Evolutionary conservation across 805 yeast species (phyloP), one percentile per base, ranked within the genome.

Genomic region (Naumovozyma castellii): DNA sequence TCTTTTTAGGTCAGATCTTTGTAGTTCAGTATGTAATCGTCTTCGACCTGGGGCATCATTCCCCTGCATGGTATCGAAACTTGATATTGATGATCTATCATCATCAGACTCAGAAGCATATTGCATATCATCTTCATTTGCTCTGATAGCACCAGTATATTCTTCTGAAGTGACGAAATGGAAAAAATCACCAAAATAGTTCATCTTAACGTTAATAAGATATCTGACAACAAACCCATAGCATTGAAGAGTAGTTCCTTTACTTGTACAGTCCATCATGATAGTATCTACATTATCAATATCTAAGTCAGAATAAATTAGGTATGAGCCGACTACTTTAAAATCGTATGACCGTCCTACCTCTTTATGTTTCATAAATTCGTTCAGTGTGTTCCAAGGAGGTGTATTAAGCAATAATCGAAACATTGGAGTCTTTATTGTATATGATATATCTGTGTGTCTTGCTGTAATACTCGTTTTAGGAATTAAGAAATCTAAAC

Each of bases 81-180:
- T 40, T 19, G 4, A 15, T 36, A 16, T 36, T 33, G 19, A 34
- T 14, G 16, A 16, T 30, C 5, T 30, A 25, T 40, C 36, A 15
- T 19, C 15, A 5, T 39, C 34, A 34, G 32, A 13, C 5, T 12
- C 13, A 5, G 32, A 29, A 9, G 36, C 28, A 13, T 12, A 29
- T 29, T 13, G 32, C 5, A 12, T 32, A 13, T 38, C 40, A 4
- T 28, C 32, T 18, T 40, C 45, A 14, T 44, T 39, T 8, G 45
- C 37, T 16, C 36, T 40, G 20, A 40, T 40, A 28, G 34, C 46
- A 15, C 45, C 54, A 3, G 78, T 73, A 48, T 79, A 88, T 56
- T 90, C 98, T 46, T 85, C 92, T 35, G 86, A 71, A 0, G 97
- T 92, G 47, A 75, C 78, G 56, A 92, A 92, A 49, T 79, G 84